Base-by-base conservation (phyloP, 2,329 filamentous ascomycete species). In the Metarhizium anisopliae region DNA sequence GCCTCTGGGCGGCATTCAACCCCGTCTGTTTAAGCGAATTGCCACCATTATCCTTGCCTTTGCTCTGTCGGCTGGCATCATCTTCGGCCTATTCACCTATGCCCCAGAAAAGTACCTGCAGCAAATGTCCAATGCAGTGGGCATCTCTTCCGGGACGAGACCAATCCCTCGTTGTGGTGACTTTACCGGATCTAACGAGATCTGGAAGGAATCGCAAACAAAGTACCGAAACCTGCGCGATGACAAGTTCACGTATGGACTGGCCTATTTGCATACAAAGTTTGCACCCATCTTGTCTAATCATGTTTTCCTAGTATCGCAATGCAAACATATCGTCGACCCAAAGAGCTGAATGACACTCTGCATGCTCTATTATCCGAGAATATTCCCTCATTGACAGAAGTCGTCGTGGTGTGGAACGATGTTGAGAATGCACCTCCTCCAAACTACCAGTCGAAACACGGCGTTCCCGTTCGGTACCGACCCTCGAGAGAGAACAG, bases 331-430 rank as follows among this genome's bases (percentile, higher is more conserved):
- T 72, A 69, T 49, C 65, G 62, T 14, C 67, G 71, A n/a, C 68
- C 69, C 13, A 64, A 67, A 47, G 66, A 71, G 52, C 66, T 73
- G 7, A 63, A 67, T 47, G 53, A 61, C 30, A 71, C 68, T 0
- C 61, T 73, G 1, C 45, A 57, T 3, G 55, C 55, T 0, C 61
- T 73, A 18, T 59, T 71, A 6, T 52, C 43, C 14, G 58, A 64
- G 18, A 53, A 67, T 5, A 66, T 73, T 3, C 70, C 70, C 11
- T 73, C 71, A 0, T 67, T 73, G 4, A 60, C 60, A 14, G 71
- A 73, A 52, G 60, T 73, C n/a, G 68, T 72, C 45, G 47, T 73
- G 16, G 61, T 73, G 36, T 73, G 71, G 71, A 72, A 72, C 55
- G 65, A 73, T 43, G 2, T 59, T 20, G 68, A 70, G 11, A 59